A percentile compares a stretch with the other conserved stretches of the same genome.
Conservation (phyloP, 371 early-diverging fungal genomes). For the Sporodiniella umbellata region DNA sequence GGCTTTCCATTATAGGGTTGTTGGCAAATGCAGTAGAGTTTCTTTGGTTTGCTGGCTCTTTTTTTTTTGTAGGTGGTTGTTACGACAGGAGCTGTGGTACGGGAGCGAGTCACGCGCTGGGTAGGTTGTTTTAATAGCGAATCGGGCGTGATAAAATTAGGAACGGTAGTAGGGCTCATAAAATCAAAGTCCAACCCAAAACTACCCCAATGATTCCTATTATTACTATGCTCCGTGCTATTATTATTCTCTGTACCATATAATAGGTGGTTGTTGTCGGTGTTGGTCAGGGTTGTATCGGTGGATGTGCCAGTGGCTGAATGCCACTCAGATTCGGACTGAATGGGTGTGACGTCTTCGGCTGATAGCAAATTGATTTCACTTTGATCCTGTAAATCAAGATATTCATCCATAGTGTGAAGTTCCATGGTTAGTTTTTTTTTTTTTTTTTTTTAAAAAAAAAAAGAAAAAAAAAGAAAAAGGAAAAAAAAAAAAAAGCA, state of each 20-base stretch:
- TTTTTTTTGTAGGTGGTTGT: conserved; percentile 5
- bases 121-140: conserved; percentile 12
- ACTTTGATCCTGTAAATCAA: conserved; percentile 20
- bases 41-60: conserved; percentile 34
- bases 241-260: conserved; percentile 3
- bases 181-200: conserved; percentile 7
- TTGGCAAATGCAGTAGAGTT: conserved; percentile 71
- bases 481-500: no score
- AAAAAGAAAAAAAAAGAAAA: background rate
- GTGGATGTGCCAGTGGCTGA: conserved; percentile 8
- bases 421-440: conserved; percentile 17
- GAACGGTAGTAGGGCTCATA: background rate
- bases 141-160: conserved; percentile 16
- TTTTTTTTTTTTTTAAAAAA: no score
- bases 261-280: background rate
- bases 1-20: conserved; percentile 67
- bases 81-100: background rate
- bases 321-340: conserved; percentile 17
- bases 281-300: background rate
- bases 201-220: conserved; percentile 1
- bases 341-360: conserved; percentile 3
- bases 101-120: conserved; percentile 4
- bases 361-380: conserved; percentile 16
- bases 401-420: conserved; percentile 28
- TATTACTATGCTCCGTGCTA: background rate